These are phyloP conservation scores for Elsinoe fawcettii DNA, from an alignment of 2,329 filamentous ascomycete species.

Conservation along the genomic window DNA sequence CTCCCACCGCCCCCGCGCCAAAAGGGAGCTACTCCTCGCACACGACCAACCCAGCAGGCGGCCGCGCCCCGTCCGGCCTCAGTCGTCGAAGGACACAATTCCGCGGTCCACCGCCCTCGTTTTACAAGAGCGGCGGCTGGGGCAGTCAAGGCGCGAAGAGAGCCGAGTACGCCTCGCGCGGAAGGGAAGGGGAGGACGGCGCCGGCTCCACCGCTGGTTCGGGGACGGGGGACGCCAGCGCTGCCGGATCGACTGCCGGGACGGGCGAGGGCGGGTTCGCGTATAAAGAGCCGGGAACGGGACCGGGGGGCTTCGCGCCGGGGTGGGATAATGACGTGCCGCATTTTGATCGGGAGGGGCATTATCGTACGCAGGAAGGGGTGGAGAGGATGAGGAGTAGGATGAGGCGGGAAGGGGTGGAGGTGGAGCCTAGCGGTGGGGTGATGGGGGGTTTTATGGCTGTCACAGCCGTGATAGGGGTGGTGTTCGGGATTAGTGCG, in stretches of 20 bases:
- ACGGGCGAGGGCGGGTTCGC: conserved; percentile 18
- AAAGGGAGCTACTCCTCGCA: conserved; percentile 49
- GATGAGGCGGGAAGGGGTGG: conserved; percentile 17
- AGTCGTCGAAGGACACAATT: conserved; percentile 69
- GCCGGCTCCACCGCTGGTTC: conserved; percentile 16
- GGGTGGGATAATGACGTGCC: conserved; percentile 51
- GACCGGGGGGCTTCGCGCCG: conserved; percentile 50
- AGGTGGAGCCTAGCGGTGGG: conserved; percentile 18
- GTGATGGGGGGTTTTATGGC: conserved; percentile 28
- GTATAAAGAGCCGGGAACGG: conserved; percentile 26
- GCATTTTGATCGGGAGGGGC: conserved; percentile 70
- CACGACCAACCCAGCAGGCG: conserved; percentile 51
- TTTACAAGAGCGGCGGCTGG: conserved; percentile 77
- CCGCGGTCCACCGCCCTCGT: conserved; percentile 78
- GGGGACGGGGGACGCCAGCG: conserved; percentile 18
- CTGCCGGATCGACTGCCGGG: conserved; percentile 19
- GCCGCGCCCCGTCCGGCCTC: conserved; percentile 71
- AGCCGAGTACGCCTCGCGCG: conserved; percentile 34
- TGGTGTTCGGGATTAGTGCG: conserved; percentile 23
- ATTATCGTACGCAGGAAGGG: conserved; percentile 64
- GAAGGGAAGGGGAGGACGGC: conserved; percentile 26
- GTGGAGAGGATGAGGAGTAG: conserved; percentile 32
- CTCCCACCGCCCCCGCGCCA: conserved; percentile 38
- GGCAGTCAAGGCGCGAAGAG: conserved; percentile 56
- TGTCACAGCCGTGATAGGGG: conserved; percentile 25